These are phyloP conservation scores for Cyamopsis tetragonoloba DNA, from an alignment of 306 rosid species.

Conservation along the genomic window DNA sequence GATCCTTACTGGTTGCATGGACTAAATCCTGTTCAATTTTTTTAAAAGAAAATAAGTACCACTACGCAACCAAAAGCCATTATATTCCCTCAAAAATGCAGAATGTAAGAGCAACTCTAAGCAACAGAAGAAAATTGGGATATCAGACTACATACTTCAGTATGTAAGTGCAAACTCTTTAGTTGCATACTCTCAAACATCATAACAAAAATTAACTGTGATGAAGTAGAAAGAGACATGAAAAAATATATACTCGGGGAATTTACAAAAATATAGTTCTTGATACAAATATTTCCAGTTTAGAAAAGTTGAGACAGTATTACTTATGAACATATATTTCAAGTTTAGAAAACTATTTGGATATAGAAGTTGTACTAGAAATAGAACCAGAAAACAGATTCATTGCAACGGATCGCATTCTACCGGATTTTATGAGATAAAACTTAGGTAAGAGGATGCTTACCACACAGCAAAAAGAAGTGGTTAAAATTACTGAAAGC, in stretches of 20 bases:
- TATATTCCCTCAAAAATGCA: conserved; percentile 21
- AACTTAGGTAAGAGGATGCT: neutral
- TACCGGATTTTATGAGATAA: neutral
- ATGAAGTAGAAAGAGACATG: conserved; percentile 20
- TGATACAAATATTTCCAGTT: neutral
- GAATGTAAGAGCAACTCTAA: conserved; percentile 25
- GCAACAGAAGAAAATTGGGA: conserved; percentile 14
- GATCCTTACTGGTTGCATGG: conserved; percentile 35
- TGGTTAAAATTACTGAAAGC: conserved; percentile 5
- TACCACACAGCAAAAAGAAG: neutral
- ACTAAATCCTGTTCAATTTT: conserved; percentile 57
- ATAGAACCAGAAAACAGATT: neutral
- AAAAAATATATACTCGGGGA: neutral
- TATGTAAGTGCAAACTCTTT: neutral
- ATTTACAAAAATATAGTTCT: neutral
- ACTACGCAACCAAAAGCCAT: conserved; percentile 14
- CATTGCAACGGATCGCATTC: neutral
- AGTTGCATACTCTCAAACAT: neutral
- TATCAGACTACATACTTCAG: neutral
- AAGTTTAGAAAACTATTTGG: neutral
- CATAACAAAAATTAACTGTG: neutral
- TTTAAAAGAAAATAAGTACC: conserved; percentile 24
- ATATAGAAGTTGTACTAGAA: neutral
- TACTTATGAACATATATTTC: neutral
- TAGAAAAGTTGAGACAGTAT: neutral